Percentiles rank a stretch among this genome's conserved stretches.
These are phyloP conservation scores for Tricholoma saponaceum DNA, from an alignment of 768 basidiomycete genomes.

Conservation along the genomic window DNA sequence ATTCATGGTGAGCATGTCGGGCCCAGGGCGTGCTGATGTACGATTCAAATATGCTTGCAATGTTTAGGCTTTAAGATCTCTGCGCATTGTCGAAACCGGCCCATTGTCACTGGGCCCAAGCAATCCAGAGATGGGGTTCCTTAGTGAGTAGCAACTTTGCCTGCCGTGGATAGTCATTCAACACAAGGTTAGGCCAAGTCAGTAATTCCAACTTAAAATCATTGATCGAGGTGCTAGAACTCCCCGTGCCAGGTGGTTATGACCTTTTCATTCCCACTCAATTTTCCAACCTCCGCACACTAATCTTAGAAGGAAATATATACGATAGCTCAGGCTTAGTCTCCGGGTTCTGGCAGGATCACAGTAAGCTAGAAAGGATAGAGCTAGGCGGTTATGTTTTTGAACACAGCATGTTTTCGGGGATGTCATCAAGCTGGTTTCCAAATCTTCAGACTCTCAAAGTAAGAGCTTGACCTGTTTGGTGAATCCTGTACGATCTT, in stretches of 20 bases:
- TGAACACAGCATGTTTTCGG: slow-evolving; percentile 1
- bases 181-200: not conserved
- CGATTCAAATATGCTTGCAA: not conserved
- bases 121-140: too few relatives aligned
- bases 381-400: not conserved
- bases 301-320: not conserved
- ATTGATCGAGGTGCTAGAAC: not conserved
- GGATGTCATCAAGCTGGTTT: slow-evolving; percentile 4
- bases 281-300: not conserved
- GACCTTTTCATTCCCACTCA: not conserved
- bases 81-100: not conserved
- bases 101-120: too few relatives aligned
- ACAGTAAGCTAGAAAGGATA: slow-evolving; percentile 4
- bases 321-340: not conserved
- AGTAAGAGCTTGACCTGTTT: not conserved
- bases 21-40: not conserved
- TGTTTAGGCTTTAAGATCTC: not conserved
- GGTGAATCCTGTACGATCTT: not conserved
- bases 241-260: not conserved
- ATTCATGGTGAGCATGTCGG: not conserved
- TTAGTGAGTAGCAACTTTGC: not conserved
- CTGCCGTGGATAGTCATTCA: not conserved
- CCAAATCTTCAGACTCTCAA: slow-evolving; percentile 4
- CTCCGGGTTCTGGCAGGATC: slow-evolving; percentile 3
- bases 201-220: not conserved